Base-by-base conservation (phyloP, 148 eudicot genomes). In the Persicaria maculosa region DNA sequence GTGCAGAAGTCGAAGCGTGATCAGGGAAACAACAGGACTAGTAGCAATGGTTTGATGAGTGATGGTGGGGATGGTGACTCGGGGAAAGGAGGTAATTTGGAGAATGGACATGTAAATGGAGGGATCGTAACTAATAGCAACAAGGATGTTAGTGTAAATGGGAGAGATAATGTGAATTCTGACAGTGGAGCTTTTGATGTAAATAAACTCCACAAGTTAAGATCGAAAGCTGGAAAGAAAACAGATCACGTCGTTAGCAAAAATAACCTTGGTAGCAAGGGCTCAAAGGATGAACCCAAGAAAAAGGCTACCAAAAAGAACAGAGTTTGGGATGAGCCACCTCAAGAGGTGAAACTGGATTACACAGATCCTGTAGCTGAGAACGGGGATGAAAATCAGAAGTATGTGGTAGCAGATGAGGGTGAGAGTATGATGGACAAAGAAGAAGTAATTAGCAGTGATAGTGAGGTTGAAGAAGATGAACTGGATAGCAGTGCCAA, bases 371-470 rank as follows among this genome's bases (percentile, higher is more conserved):
- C 93, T 19, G 87, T 72, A 76, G 65, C 81, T 84, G 93, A 83
- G 83, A 82, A 87, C 46, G 88, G 86, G 76, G 85, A 84, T 75
- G 89, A 86, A 36, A 84, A 81, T 76, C 85, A 83, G 57, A 73
- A 76, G 31, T 74, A 82, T 84, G 85, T 81, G 46, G 84, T 84
- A 7, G 83, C 80, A n/a, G 81, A 82, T 74, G 83, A 72, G 76
- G 97, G 98, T 45, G 92, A 87, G 92, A 94, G 98, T 82, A 85
- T 87, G 98, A 95, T 95, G 98, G 96, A 95, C 82, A 85, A 79
- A 85, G 98, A 95, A 44, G 98, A 95, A 83, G 85, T 89, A 71
- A 2, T 95, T 45, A 92, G 92, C 72, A 94, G 98, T 84, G 98
- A 95, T 5, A 85, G 89, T 48, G 95, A 93, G 76, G 78, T 77